These are phyloP conservation scores for Pseudogymnoascus sp. DNA, from an alignment of 2,329 filamentous ascomycete genomes.

Conservation along the genomic window DNA sequence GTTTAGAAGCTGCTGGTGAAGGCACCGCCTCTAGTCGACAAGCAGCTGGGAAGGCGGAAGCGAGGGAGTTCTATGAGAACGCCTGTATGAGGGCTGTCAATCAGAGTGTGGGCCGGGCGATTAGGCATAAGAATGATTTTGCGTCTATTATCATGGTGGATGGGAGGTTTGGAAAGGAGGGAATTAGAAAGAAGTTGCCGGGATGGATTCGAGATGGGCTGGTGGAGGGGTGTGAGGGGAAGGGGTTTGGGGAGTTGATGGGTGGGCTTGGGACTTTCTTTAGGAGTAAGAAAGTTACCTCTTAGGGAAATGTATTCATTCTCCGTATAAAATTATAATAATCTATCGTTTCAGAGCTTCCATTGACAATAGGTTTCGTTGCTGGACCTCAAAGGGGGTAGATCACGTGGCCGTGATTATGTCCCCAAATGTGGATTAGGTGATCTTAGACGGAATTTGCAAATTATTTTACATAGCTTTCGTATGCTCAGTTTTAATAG, in stretches of 20 bases:
- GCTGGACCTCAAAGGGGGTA: neutral
- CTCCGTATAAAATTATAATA: neutral
- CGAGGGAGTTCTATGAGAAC: conserved; percentile 83
- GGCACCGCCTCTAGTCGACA: conserved; percentile 8
- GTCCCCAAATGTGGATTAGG: neutral
- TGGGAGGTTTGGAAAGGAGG: conserved; percentile 62
- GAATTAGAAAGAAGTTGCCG: conserved; percentile 73
- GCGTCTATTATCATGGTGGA: conserved; percentile 84
- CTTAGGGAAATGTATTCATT: neutral
- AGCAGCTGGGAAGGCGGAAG: conserved; percentile 42
- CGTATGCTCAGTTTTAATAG: neutral
- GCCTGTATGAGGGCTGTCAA: conserved; percentile 95
- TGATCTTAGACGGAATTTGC: neutral
- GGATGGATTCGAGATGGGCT: conserved; percentile 78
- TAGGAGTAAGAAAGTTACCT: conserved; percentile 36
- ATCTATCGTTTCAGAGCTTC: neutral
- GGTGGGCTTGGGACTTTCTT: conserved; percentile 50
- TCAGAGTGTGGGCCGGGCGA: conserved; percentile 88
- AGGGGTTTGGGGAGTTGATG: conserved; percentile 50
- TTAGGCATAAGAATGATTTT: conserved; percentile 81
- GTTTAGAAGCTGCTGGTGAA: conserved; percentile 23
- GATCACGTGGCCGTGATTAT: neutral
- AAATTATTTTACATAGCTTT: neutral
- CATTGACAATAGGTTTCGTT: neutral
- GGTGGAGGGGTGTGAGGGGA: conserved; percentile 39